Percentiles rank a stretch among this genome's conserved stretches.
These are phyloP conservation scores for Wickerhamiella spandovensis DNA, from an alignment of 805 yeast genomes.

Conservation along the genomic window DNA sequence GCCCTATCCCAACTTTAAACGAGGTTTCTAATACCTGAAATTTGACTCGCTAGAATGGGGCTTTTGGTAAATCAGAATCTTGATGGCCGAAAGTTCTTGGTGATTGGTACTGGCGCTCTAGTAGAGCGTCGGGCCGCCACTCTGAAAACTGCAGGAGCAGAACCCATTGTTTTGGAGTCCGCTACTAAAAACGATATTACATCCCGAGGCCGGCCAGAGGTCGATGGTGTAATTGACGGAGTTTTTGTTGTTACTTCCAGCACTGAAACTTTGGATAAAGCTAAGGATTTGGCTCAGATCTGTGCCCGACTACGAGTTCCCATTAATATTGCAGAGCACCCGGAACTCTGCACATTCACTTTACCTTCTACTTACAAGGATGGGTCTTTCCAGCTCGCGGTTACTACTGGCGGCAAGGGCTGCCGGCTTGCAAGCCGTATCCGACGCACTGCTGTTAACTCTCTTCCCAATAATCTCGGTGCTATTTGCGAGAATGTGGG, in stretches of 20 bases:
- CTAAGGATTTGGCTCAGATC: neutral
- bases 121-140: conserved; percentile 6
- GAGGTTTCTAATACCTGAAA: neutral
- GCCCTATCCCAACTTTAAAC: neutral
- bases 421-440: conserved; percentile 74
- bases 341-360: conserved; percentile 62
- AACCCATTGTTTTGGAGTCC: conserved; percentile 3
- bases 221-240: conserved; percentile 54
- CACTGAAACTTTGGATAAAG: neutral
- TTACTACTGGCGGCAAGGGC: conserved; percentile 80
- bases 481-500: conserved; percentile 60
- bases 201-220: conserved; percentile 47
- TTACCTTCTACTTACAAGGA: conserved; percentile 55
- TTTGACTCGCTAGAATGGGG: conserved; percentile 12
- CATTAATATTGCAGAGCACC: conserved; percentile 61
- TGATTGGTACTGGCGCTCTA: conserved; percentile 13
- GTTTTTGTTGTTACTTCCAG: conserved; percentile 41
- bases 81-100: conserved; percentile 11
- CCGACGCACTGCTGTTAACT: conserved; percentile 48
- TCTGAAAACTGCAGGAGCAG: conserved; percentile 14
- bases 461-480: conserved; percentile 59
- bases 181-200: conserved; percentile 31
- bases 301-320: conserved; percentile 44
- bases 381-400: conserved; percentile 69
- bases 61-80: conserved; percentile 11